Base-by-base conservation (phyloP, 2,329 filamentous ascomycete species). In the Teratosphaeria nubilosa region DNA sequence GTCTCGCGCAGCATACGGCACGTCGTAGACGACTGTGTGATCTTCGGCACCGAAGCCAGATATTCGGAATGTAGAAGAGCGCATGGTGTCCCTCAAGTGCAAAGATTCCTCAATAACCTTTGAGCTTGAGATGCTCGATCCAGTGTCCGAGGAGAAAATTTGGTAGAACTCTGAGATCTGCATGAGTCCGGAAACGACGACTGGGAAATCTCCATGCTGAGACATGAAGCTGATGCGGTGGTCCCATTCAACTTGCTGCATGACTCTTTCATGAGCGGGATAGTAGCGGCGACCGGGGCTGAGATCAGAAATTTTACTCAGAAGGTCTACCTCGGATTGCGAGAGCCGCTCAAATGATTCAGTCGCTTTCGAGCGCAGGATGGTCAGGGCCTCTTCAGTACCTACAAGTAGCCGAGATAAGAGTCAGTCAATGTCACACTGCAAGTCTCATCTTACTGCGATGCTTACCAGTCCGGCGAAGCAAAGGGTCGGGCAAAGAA, bases 401-500 rank as follows among this genome's bases (percentile, higher is more conserved):
- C 86, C 41, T 48, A 37, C 32, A 16, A 16, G 10, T 16, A 16
- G 11, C 31, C 5, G 31, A 11, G 6, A 32, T 5, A 5, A 32
- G 31, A 11, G 32, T 37, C 32, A 37, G 41, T 48, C 13, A 16
- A 48, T n/a, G 7, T 9, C 41, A n/a, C 41, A 20, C 41, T 48
- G 41, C 32, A 37, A 16, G 14, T 37, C 11, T 37, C 14, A 4
- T 13, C 14, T 13, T 0, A 32, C 14, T 37, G 32, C 32, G 10
- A 2, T 48, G n/a, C 41, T 48, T 48, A 48, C 41, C 86, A 0
- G 83, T 87, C 0, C 77, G 74, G 0, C 76, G 72, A 0, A 84
- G 87, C 0, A 88, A 73, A 0, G 74, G 70, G 64, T 88, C 86
- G 0, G 81, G 78, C 0, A 87, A 37, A 0, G 78, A 64, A 32